Evolutionary conservation across 305 asterid genomes (phyloP), one percentile per base, ranked within the genome.

Genomic region (Monarda citriodora): DNA sequence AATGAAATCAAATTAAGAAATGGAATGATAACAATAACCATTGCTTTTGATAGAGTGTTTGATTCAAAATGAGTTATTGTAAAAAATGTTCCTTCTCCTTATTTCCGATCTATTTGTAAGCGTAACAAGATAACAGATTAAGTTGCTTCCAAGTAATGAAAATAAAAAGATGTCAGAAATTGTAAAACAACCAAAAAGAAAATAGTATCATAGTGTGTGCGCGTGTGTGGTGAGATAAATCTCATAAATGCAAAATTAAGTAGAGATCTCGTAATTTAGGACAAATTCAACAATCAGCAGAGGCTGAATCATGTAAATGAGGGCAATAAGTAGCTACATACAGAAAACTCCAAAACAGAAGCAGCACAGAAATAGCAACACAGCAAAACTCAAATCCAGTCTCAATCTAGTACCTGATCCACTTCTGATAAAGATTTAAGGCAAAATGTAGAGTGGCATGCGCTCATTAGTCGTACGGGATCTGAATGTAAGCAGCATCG

Each of bases 401-500:
- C 40, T 42, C 34, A 32, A n/a, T 53, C 58, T 55, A 36, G 45
- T 20, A 36, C 36, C 14, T 54, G 41, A 54, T 32, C 59, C 32
- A 23, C 16, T 6, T 54, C 53, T 55, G 12, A 54, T 5, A 54
- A 31, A 32, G 44, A 26, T 17, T 49, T 1, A 55, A 12, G 25
- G 29, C 31, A 18, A 54, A 52, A 52, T 29, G 41, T 29, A 18
- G 38, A 37, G n/a, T 36, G 12, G 23, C 58, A 7, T 20, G 20
- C 17, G 13, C 44, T 38, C 44, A 10, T 79, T 80, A 86, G 55
- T 85, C 89, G 46, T 83, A 87, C 5, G 95, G 95, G 57, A 90
- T 85, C 62, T 89, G 97, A 67, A 93, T 89, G 53, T 83, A 89
- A 15, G 98, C 96, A 8, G 98, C 96, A 66, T 89, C 94, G 57